Conservation (phyloP, 2,329 filamentous ascomycete species). For the Drechslerella dactyloides region DNA sequence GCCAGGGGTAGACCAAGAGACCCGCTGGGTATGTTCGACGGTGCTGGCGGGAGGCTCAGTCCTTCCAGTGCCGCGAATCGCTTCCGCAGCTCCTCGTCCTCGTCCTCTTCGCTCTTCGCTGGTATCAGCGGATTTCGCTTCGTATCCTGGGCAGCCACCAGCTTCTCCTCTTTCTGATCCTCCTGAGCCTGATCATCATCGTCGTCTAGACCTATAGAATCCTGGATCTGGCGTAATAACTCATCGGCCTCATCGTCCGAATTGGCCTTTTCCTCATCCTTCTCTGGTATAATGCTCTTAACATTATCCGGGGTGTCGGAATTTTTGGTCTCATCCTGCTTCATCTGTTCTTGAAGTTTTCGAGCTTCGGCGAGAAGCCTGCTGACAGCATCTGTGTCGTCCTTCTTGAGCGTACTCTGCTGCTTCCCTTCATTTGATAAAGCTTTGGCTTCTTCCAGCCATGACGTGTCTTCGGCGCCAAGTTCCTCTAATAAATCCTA, state of each 20-base stretch:
- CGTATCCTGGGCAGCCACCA: not conserved
- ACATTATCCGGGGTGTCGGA: not conserved
- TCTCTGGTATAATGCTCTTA: not conserved
- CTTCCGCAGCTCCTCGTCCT: constrained; percentile 27
- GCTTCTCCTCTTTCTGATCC: constrained; percentile 12
- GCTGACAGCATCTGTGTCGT: constrained; percentile 27
- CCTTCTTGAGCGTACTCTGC: constrained; percentile 20
- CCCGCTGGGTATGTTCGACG: constrained; percentile 20
- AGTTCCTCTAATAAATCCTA: constrained; percentile 42
- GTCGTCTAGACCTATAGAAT: constrained; percentile 28
- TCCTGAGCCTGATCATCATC: constrained; percentile 16
- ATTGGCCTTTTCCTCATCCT: constrained; percentile 22
- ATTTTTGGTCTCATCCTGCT: constrained; percentile 7
- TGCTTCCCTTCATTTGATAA: constrained; percentile 38
- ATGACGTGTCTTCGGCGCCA: constrained; percentile 42
- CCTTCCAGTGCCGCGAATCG: constrained; percentile 37
- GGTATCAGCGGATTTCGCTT: not conserved
- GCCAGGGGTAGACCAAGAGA: constrained; percentile 30
- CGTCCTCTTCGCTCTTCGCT: constrained; percentile 7
- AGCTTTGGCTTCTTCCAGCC: constrained; percentile 43
- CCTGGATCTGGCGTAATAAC: constrained; percentile 35
- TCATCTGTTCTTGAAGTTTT: constrained; percentile 21
- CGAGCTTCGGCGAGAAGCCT: constrained; percentile 43
- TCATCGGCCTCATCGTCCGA: constrained; percentile 48
- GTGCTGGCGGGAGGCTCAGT: constrained; percentile 19